Conservation (phyloP, 2,329 filamentous ascomycete genomes). For the Ampelomyces quisqualis region DNA sequence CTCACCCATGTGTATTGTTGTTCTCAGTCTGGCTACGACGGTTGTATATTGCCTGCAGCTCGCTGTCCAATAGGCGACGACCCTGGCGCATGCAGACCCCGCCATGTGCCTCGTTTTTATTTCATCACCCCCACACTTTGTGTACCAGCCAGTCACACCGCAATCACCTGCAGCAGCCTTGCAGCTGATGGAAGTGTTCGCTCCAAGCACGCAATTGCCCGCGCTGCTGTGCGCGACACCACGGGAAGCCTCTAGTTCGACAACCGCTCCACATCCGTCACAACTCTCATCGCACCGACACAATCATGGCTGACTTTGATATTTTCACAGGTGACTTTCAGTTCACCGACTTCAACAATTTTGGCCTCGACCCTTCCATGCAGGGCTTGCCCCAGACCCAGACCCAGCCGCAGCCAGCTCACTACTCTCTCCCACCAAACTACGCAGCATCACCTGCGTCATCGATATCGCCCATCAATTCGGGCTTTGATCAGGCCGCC, state of each 20-base stretch:
- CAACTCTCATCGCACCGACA: slow-evolving; percentile 7
- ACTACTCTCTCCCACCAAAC: slow-evolving; percentile 28
- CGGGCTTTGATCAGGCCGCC: slow-evolving; percentile 34
- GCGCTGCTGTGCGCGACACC: slow-evolving; percentile 17
- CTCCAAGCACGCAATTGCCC: slow-evolving; percentile 44
- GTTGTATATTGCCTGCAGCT: slow-evolving; percentile 15
- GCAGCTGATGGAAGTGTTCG: slow-evolving; percentile 20
- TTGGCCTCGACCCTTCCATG: slow-evolving; percentile 38
- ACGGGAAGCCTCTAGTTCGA: too few relatives aligned
- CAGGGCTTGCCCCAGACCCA: slow-evolving; percentile 26
- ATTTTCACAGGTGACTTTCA: slow-evolving; percentile 47
- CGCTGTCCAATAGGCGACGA: slow-evolving; percentile 25
- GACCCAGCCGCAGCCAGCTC: slow-evolving; percentile 28
- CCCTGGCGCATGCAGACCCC: slow-evolving; percentile 28
- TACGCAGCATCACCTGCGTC: slow-evolving; percentile 33
- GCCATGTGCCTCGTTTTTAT: slow-evolving; percentile 29
- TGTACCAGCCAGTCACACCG: slow-evolving; percentile 28
- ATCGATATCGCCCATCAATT: slow-evolving; percentile 33
- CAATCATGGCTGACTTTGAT: slow-evolving; percentile 41
- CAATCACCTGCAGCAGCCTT: slow-evolving; percentile 20
- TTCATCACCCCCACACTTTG: slow-evolving; percentile 30
- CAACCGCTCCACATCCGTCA: slow-evolving; percentile 10
- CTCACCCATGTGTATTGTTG: slow-evolving; percentile 7
- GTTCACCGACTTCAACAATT: slow-evolving; percentile 51
- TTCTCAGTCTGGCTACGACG: slow-evolving; percentile 14